These are phyloP conservation scores for Scenedesmus sp. DNA, from an alignment of 163 green algal genomes.

Conservation along the genomic window DNA sequence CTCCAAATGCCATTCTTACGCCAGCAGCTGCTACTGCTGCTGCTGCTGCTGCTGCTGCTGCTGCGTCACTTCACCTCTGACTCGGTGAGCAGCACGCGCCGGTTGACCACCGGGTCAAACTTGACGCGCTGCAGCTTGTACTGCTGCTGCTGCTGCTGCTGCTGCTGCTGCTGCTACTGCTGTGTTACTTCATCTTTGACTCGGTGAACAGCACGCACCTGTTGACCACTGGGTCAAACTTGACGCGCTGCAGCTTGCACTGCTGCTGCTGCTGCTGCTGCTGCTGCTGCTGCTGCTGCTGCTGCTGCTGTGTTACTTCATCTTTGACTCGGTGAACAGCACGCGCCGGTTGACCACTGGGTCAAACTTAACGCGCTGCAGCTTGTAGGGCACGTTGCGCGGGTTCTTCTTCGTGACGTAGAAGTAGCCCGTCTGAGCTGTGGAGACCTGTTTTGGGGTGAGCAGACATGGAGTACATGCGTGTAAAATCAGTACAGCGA, in stretches of 20 bases:
- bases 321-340: conserved; percentile 82
- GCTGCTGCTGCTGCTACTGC: too few species aligned
- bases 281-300: not conserved
- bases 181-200: too few species aligned
- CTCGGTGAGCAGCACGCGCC: too few species aligned
- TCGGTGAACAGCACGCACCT: not conserved
- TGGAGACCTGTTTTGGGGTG: not conserved
- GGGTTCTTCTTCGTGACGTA: conserved; percentile 85
- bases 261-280: not conserved
- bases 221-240: not conserved
- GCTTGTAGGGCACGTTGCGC: conserved; percentile 66
- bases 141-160: too few species aligned
- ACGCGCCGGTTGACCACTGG: conserved; percentile 74
- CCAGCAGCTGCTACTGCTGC: not conserved
- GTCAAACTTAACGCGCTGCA: conserved; percentile 83
- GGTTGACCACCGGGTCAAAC: not conserved
- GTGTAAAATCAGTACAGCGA: not conserved
- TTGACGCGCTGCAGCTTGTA: not conserved
- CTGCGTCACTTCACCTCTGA: too few species aligned
- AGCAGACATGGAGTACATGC: not conserved
- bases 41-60: too few species aligned
- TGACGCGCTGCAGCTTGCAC: not conserved
- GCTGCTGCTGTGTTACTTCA: conserved; percentile 52
- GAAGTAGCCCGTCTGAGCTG: conserved; percentile 74
- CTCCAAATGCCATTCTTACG: not conserved